phyloP scores from a whole-genome alignment of 768 basidiomycete species.

The Boletus bicolor region DNA sequence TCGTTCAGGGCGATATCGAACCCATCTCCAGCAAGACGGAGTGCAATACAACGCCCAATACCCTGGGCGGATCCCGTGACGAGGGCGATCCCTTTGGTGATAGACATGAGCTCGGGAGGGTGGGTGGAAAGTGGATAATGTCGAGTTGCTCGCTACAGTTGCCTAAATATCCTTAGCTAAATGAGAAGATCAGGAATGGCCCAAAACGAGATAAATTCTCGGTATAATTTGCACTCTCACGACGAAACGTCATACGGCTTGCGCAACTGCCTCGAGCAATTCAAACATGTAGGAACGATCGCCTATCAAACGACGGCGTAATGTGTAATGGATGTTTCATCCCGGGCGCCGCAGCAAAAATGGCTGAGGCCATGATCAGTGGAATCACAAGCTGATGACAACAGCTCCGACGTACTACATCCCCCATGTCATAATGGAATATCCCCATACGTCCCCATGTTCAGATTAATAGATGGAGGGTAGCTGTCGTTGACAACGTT shows the following conservation, averaged over 20 bases:
- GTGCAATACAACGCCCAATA: conserved; percentile 30
- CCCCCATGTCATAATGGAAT: not conserved
- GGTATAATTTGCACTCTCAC: not conserved
- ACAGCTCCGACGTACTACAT: not conserved
- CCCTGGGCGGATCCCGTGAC: conserved; percentile 34
- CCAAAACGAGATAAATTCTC: not conserved
- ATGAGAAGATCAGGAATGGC: not conserved
- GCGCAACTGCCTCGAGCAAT: not conserved
- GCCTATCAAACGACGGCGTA: not conserved
- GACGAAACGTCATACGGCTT: not conserved
- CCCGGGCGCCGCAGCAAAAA: not conserved
- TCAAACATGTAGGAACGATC: not conserved
- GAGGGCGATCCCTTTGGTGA: conserved; percentile 31
- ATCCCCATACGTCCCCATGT: no score
- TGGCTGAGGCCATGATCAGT: not conserved
- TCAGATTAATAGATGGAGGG: not conserved
- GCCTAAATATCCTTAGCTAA: not conserved
- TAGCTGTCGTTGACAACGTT: not conserved
- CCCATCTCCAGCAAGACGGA: conserved; percentile 34
- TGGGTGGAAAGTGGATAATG: not conserved
- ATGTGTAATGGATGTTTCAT: not conserved
- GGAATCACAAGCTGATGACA: not conserved
- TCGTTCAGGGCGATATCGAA: conserved; percentile 33
- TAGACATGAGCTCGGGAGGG: conserved; percentile 13
- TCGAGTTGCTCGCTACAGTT: no score